phyloP scores from a whole-genome alignment of 768 basidiomycete species.

The Naematelia aurantialba region DNA sequence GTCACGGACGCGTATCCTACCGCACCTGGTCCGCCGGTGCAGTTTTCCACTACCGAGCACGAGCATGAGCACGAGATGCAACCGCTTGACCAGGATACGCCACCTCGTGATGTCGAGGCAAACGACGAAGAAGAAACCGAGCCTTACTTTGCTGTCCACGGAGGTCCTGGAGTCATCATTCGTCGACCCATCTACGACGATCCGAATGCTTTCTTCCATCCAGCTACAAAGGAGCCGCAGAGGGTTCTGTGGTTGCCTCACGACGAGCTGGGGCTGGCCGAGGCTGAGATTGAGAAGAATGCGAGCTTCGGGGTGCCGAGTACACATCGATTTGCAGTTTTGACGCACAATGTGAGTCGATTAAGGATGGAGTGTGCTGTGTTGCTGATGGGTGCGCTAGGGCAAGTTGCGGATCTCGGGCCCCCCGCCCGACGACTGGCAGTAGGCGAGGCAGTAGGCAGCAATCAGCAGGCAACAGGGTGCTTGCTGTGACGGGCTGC shows the following conservation, averaged over 20 bases:
- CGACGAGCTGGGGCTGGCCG: conserved; percentile 64
- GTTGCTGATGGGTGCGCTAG: conserved; percentile 11
- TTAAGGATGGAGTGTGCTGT: neutral
- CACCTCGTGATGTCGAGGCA: neutral
- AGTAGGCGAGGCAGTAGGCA: neutral
- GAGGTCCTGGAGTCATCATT: conserved; percentile 33
- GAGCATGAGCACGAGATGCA: conserved; percentile 7
- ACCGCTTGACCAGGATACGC: neutral
- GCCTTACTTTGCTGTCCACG: conserved; percentile 38
- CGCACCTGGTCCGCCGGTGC: neutral
- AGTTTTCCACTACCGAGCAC: conserved; percentile 5
- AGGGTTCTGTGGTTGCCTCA: conserved; percentile 78
- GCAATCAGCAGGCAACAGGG: neutral
- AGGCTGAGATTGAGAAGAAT: conserved; percentile 62
- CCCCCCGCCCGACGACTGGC: conserved; percentile 41
- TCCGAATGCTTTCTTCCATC: conserved; percentile 67
- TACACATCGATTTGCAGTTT: conserved; percentile 55
- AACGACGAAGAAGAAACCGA: conserved; percentile 30
- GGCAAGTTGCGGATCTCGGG: conserved; percentile 48
- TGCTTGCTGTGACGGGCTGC: too few relatives aligned
- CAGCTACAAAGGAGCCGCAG: conserved; percentile 69
- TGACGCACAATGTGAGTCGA: conserved; percentile 38
- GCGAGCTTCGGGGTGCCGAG: conserved; percentile 57
- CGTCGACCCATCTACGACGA: conserved; percentile 19
- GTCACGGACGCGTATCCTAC: neutral